Base-by-base conservation (phyloP, 2,329 filamentous ascomycete species). In the Apiospora malaysiana region DNA sequence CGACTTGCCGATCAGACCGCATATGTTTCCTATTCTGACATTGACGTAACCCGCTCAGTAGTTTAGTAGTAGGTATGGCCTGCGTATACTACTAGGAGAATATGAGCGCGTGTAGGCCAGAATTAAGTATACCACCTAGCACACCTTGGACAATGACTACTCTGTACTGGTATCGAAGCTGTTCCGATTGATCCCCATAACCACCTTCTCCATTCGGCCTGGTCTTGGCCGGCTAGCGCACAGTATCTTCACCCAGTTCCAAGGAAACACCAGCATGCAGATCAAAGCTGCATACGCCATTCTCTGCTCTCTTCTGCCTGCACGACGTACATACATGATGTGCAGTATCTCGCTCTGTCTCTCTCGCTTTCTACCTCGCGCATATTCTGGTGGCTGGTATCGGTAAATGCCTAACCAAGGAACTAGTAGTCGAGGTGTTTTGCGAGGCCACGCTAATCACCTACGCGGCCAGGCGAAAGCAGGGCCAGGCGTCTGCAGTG, bases 241-340 rank as follows among this genome's bases (percentile, higher is more conserved):
- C 51, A 37, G 32, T n/a, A 63, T 63, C 56, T 59, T 63, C 56
- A 63, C 21, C 56, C 56, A 40, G 56, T 63, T 63, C 56, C 56
- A 63, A 63, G 56, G 32, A 63, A 63, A 63, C 51, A 40, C 56
- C 32, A 63, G 40, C 56, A 25, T 56, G 56, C 56, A 63, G 27
- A 40, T 23, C 27, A 63, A 63, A 63, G 56, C 56, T 63, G 56
- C 56, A 40, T 63, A 40, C 56, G 56, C 56, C 56, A 63, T 63
- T 40, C 56, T 63, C 56, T 63, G 40, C 56, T 63, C 56, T 63
- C 47, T 25, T 51, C 49, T 23, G 23, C 18, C 56, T 63, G 56
- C 56, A 63, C 32, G 56, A 63, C 32, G 56, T 56, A 63, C 56
- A 32, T 63, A 63, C 32, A 40, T 63, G 23, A 14, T 51, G 32